Base-by-base conservation (phyloP, 192 early-diverging fungal genomes). In the Mortierella antarctica region DNA sequence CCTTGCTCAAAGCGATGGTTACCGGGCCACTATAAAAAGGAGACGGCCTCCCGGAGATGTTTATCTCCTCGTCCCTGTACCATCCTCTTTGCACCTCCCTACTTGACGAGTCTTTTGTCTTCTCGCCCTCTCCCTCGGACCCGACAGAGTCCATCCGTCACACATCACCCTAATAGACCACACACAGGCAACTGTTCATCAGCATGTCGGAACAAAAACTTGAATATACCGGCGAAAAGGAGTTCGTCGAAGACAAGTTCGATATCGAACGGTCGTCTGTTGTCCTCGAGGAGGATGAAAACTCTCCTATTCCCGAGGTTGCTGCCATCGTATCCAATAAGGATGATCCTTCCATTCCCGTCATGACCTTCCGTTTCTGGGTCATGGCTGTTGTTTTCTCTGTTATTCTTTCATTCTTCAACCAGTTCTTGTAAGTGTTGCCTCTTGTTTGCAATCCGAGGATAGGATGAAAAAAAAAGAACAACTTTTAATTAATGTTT, bases 361-460 rank as follows among this genome's bases (percentile, higher is more conserved):
- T 82, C 41, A 40, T 88, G 49, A 88, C 89, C 14, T 78, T 86
- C 51, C 82, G 89, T 44, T 83, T 70, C 62, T 90, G 83, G 84
- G 47, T 84, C n/a, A 73, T 90, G 62, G 83, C 87, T 23, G 56
- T 74, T 17, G n/a, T 74, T 59, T 74, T 74, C 62, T 67, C 65
- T 12, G 46, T 54, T 39, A 13, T 67, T 45, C 73, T 74, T 13
- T 74, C 72, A 42, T 74, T 74, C 63, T 73, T 73, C 56, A 73
- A 73, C 63, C 71, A 73, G 49, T 73, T 73, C 65, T 74, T 74
- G 65, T 74, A 67, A 62, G 72, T 44, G n/a, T 31, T 42, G 17
- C 6, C 21, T 14, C 20, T 44, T 47, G 8, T 10, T 3, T 7
- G 6, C 17, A 42, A 14, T 18, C 9, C 2, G 11, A 23, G 11